A percentile compares a stretch with the other conserved stretches of the same genome.
phyloP scores from a whole-genome alignment of 345 rosid species.

The Limnanthes douglasii region DNA sequence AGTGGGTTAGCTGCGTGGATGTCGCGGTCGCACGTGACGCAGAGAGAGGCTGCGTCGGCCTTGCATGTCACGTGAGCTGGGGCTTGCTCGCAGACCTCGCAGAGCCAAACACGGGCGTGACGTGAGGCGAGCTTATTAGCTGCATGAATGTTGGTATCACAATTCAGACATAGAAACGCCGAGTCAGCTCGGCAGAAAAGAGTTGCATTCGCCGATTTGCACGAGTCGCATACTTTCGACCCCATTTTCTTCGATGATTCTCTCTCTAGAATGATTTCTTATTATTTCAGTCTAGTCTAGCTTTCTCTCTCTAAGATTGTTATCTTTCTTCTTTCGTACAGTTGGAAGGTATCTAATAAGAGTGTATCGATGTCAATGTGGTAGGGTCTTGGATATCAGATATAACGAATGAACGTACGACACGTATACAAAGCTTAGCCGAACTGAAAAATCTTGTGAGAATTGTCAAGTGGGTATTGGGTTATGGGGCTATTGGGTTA shows the following conservation, averaged over 20 bases:
- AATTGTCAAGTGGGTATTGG: no score
- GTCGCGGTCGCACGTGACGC: slow-evolving; percentile 87
- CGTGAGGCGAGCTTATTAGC: slow-evolving; percentile 93
- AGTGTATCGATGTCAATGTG: no score
- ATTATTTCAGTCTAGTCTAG: no score
- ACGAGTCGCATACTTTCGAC: slow-evolving; percentile 80
- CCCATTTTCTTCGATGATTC: slow-evolving; percentile 27
- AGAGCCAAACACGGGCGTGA: slow-evolving; percentile 85
- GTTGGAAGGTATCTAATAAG: no score
- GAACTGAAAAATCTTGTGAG: no score
- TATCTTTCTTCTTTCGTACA: slow-evolving; percentile 1
- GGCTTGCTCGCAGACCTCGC: slow-evolving; percentile 98
- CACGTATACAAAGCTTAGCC: no score
- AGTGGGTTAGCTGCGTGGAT: slow-evolving; percentile 95
- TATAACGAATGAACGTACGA: no score
- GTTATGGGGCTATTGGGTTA: no score
- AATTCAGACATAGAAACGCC: slow-evolving; percentile 71
- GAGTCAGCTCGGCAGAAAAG: slow-evolving; percentile 87
- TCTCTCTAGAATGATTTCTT: no score
- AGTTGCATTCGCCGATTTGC: slow-evolving; percentile 84
- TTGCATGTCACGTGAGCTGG: slow-evolving; percentile 96
- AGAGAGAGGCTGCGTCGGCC: slow-evolving; percentile 98
- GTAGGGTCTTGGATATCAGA: no score
- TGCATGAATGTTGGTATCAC: slow-evolving; percentile 79
- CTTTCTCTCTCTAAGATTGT: not conserved